Conservation (phyloP, 192 early-diverging fungal genomes). For the Coemansia sp. region DNA sequence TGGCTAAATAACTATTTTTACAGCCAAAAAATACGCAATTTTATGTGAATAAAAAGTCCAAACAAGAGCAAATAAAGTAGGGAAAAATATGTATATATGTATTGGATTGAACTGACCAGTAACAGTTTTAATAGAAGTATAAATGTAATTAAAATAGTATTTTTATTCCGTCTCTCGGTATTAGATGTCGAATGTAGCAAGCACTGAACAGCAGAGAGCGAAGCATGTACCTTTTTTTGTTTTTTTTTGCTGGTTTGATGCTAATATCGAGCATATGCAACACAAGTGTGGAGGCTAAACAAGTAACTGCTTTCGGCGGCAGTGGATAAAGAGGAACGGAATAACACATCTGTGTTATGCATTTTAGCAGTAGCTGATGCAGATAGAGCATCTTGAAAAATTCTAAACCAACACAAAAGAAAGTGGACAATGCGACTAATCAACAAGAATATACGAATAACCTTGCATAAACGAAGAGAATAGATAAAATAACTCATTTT, state of each 20-base stretch:
- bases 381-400: background rate
- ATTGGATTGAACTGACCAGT: background rate
- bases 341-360: background rate
- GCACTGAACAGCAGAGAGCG: too few species aligned
- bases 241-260: background rate
- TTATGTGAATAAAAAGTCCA: too few species aligned
- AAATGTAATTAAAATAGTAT: too few species aligned
- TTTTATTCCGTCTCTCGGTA: too few species aligned
- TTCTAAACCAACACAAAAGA: too few species aligned
- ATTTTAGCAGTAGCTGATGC: background rate
- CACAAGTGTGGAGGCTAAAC: background rate
- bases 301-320: slow-evolving; percentile 1
- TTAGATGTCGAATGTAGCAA: too few species aligned
- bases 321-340: background rate
- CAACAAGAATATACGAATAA: background rate
- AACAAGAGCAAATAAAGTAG: too few species aligned
- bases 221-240: too few species aligned
- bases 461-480: too few species aligned
- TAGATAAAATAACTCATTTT: too few species aligned
- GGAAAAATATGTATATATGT: background rate
- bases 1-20: background rate
- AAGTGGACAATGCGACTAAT: background rate
- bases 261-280: background rate
- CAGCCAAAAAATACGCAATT: background rate
- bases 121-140: too few species aligned